Base-by-base conservation (phyloP, 805 yeast species). In the Wickerhamomyces pijperi region DNA sequence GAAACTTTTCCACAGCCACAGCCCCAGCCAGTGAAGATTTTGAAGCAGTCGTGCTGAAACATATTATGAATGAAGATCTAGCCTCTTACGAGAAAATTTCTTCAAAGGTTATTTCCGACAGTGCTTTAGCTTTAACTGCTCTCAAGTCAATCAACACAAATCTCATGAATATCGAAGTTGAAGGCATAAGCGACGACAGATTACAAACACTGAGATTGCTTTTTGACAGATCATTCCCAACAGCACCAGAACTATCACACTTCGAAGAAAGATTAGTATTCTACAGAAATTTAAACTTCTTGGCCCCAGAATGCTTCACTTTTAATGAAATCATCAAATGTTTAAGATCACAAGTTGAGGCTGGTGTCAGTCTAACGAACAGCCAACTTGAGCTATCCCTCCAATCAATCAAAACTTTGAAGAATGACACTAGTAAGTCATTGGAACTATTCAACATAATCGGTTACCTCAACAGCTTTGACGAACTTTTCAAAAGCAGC, bases 1-100 rank as follows among this genome's bases (percentile, higher is more conserved):
- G 65, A 38, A 60, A 57, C 39, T 78, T 74, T 48, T 48, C 54
- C 3, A 51, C 56, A 8, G 19, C 32, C 2, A 11, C 39, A 4
- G 36, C 45, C n/a, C 47, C 39, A 11, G 20, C 36, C 3, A 19
- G n/a, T n/a, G n/a, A n/a, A n/a, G n/a, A 29, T 9, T 25, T 25
- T 13, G 29, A 25, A 25, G 5, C 14, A 8, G 4, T 13, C 5
- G 48, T 47, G 9, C 19, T 40, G 8, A 49, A 46, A 33, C 39
- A 42, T 17, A 39, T 51, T 25, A 32, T 38, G 18, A 21, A 43
- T 9, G 35, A 37, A 13, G 54, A 51, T 28, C n/a, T 38, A 9
- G 25, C 34, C 11, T 33, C 40, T 2, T 44, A 43, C 5, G 34
- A 36, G 15, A 19, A 32, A 14, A 14, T 38, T 3, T 17, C 37